Conservation (phyloP, 2,329 filamentous ascomycete genomes). For the Microsporum audouinii region DNA sequence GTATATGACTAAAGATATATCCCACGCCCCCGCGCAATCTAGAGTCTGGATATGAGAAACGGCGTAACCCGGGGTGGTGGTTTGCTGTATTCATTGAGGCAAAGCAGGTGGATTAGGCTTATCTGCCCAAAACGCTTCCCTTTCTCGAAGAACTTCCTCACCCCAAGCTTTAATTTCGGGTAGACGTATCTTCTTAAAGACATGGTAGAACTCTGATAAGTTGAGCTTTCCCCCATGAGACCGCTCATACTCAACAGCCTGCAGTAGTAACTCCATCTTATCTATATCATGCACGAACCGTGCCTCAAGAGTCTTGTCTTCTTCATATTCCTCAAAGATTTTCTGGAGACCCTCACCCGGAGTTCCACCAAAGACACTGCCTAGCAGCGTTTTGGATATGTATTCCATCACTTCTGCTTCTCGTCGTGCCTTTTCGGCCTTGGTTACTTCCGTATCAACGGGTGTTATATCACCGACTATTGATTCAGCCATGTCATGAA, state of each 20-base stretch:
- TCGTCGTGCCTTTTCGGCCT: constrained; percentile 77
- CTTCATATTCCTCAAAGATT: constrained; percentile 94
- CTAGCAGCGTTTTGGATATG: constrained; percentile 61
- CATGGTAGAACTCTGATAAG: constrained; percentile 75
- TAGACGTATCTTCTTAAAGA: constrained; percentile 59
- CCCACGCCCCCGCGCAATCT: neutral
- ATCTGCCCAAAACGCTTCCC: constrained; percentile 58
- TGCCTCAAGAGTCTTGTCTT: constrained; percentile 69
- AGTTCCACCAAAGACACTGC: constrained; percentile 59
- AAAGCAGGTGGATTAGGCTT: constrained; percentile 22
- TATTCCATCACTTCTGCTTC: constrained; percentile 89
- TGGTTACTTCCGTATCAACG: constrained; percentile 63
- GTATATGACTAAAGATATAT: too few relatives aligned
- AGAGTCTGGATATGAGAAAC: neutral
- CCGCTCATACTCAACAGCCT: constrained; percentile 95
- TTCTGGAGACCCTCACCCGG: constrained; percentile 60
- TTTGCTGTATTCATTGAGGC: neutral
- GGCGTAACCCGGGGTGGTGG: neutral
- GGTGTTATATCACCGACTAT: constrained; percentile 96
- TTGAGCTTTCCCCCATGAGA: constrained; percentile 54
- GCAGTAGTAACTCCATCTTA: constrained; percentile 87
- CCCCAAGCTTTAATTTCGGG: constrained; percentile 75
- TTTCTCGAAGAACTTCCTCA: constrained; percentile 61
- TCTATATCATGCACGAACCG: constrained; percentile 93
- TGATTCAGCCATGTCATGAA: constrained; percentile 96